Evolutionary conservation across 192 early-diverging fungal species (phyloP).

Genomic region (Entrophospora sp.): DNA sequence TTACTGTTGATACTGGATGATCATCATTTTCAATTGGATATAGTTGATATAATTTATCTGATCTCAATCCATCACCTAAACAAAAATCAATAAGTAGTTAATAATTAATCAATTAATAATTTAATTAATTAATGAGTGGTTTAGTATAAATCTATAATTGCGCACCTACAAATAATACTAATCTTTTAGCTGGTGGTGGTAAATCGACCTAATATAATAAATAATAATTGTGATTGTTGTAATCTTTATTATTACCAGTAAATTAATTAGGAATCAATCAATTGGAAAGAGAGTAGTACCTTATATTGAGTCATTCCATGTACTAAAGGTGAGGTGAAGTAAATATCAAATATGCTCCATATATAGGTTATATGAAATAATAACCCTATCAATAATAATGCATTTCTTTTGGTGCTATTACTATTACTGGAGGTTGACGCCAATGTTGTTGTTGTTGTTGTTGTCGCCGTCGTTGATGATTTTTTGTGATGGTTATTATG

Average conservation of each 20-base stretch:
- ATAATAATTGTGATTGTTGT: too few relatives aligned
- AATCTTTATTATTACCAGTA: too few relatives aligned
- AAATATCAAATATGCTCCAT: conserved; percentile 94
- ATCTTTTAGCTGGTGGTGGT: conserved; percentile 71
- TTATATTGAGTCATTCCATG: conserved; percentile 89
- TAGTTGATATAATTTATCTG: conserved; percentile 86
- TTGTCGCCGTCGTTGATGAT: too few relatives aligned
- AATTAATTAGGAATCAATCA: too few relatives aligned
- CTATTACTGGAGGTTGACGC: too few relatives aligned
- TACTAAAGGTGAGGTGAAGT: conserved; percentile 95
- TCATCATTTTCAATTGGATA: conserved; percentile 36
- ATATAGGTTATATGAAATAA: conserved; percentile 89
- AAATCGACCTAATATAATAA: conserved; percentile 38
- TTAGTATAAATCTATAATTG: too few relatives aligned
- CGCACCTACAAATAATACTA: conserved; percentile 80
- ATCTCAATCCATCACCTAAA: conserved; percentile 84
- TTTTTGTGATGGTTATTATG: too few relatives aligned
- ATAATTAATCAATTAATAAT: too few relatives aligned
- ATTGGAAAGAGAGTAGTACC: too few relatives aligned
- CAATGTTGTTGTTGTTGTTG: too few relatives aligned
- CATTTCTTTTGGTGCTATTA: conserved; percentile 29
- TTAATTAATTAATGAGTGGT: too few relatives aligned
- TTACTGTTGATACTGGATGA: too few relatives aligned
- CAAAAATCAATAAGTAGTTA: neutral
- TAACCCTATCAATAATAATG: conserved; percentile 70